These are phyloP conservation scores for Tulasnella sp. DNA, from an alignment of 768 basidiomycete genomes.

Conservation along the genomic window DNA sequence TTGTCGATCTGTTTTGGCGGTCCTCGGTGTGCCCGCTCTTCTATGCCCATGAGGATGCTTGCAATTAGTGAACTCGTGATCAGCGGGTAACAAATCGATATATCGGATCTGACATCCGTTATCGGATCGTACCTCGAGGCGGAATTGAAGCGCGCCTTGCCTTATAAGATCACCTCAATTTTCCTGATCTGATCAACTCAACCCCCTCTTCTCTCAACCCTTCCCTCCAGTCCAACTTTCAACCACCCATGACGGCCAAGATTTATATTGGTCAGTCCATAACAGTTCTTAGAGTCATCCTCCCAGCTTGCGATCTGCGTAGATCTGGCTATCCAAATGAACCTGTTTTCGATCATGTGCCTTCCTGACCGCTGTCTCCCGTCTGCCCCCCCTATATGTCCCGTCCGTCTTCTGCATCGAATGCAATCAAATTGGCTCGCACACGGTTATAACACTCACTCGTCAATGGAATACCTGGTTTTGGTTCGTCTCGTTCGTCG, in stretches of 20 bases:
- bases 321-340: background rate
- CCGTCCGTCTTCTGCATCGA: slow-evolving; percentile 32
- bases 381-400: slow-evolving; percentile 36
- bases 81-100: too few species aligned
- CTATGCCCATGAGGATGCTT: too few species aligned
- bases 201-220: slow-evolving; percentile 6
- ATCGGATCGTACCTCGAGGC: too few species aligned
- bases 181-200: slow-evolving; percentile 1
- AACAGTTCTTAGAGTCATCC: background rate
- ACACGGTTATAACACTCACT: background rate
- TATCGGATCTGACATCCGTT: too few species aligned
- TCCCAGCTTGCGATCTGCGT: slow-evolving; percentile 1
- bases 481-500: slow-evolving; percentile 36
- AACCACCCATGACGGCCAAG: slow-evolving; percentile 60
- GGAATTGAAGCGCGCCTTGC: too few species aligned
- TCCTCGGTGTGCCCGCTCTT: too few species aligned
- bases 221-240: background rate
- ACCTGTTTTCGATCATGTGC: background rate
- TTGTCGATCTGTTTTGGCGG: too few species aligned
- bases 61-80: too few species aligned
- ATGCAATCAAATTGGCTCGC: slow-evolving; percentile 1
- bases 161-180: background rate
- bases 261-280: slow-evolving; percentile 85
- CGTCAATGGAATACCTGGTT: slow-evolving; percentile 29
- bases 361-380: slow-evolving; percentile 3